Evolutionary conservation across 768 basidiomycete genomes (phyloP), one percentile per base, ranked within the genome.

Genomic region (Serendipita sp.): DNA sequence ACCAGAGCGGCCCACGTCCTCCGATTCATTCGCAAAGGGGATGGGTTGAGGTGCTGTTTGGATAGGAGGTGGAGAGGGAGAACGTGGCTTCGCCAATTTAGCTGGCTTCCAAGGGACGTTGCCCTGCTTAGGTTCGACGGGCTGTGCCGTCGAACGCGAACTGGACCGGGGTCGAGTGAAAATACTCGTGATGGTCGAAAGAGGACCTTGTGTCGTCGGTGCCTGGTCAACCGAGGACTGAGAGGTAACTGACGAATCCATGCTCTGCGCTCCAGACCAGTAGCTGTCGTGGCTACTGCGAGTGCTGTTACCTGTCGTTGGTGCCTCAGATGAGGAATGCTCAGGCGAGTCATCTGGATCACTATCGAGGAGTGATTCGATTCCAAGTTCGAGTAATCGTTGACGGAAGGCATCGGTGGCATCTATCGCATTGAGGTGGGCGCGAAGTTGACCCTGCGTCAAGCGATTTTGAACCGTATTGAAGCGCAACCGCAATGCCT

Each of bases 241-340:
- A 4, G 56, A 60, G 28, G 56, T 60, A 10, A 60, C 35, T 24
- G 56, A 60, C 3, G 56, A 60, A 32, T 60, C 56, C 24, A 60
- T 60, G n/a, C 56, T 60, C n/a, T 60, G 56, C 16, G 35, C 56
- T 28, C 28, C 56, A 24, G 56, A 60, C 56, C 56, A 60, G 34
- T 60, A 60, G 56, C 56, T 60, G n/a, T 60, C 56, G n/a, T 60
- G 56, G 28, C 56, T 60, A 41, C 38, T 41, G 8, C 56, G 56
- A n/a, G 24, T 60, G n/a, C 56, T 60, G 56, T 24, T 60, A 28
- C 18, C 56, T n/a, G 56, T 60, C 1, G 56, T 60, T 4, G 56
- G 56, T 28, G 56, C 56, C 35, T 60, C 56, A n/a, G 56, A 60
- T n/a, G 56, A 60, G 10, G 56, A 60, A 38, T 60, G 56, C 28